A percentile compares a stretch with the other conserved stretches of the same genome.
phyloP scores from a whole-genome alignment of 2,329 filamentous ascomycete species.

The Pezicula neosporulosa region DNA sequence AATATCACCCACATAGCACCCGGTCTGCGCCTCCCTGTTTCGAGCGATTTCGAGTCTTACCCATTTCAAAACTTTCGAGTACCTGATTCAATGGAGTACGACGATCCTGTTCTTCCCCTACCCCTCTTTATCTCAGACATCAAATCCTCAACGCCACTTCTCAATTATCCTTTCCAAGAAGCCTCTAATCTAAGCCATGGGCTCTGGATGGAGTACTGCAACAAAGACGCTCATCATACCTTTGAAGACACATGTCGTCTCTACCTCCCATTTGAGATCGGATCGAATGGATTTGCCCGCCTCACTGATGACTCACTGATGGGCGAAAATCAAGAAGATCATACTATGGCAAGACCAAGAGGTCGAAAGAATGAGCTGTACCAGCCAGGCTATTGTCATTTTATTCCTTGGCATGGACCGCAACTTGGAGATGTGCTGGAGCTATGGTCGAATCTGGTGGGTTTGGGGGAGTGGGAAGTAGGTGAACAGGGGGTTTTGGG shows the following conservation, averaged over 20 bases:
- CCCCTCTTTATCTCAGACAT: conserved; percentile 9
- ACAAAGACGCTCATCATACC: not conserved
- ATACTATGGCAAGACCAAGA: not conserved
- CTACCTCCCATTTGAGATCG: conserved; percentile 6
- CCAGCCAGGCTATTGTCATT: conserved; percentile 15
- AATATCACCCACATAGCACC: conserved; percentile 8
- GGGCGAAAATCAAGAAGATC: conserved; percentile 2
- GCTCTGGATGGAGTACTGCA: conserved; percentile 6
- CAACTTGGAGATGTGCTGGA: conserved; percentile 24
- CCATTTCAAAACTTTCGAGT: conserved; percentile 1
- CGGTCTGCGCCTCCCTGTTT: conserved; percentile 5
- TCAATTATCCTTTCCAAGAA: conserved; percentile 6
- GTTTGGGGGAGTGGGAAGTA: conserved; percentile 24
- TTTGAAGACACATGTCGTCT: conserved; percentile 11
- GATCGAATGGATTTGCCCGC: conserved; percentile 4
- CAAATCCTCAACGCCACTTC: conserved; percentile 7
- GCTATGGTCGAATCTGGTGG: conserved; percentile 22
- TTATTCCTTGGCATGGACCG: conserved; percentile 10
- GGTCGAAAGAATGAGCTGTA: conserved; percentile 11
- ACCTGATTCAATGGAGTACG: conserved; percentile 1
- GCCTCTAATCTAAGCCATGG: conserved; percentile 3
- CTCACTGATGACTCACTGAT: conserved; percentile 8
- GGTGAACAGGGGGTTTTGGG: conserved; percentile 22
- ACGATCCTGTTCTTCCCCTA: conserved; percentile 6
- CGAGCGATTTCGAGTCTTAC: conserved; percentile 1